Evolutionary conservation across 1,284 basidiomycete species (phyloP), one percentile per base, ranked within the genome.

Genomic region (Sporisorium sorghi): DNA sequence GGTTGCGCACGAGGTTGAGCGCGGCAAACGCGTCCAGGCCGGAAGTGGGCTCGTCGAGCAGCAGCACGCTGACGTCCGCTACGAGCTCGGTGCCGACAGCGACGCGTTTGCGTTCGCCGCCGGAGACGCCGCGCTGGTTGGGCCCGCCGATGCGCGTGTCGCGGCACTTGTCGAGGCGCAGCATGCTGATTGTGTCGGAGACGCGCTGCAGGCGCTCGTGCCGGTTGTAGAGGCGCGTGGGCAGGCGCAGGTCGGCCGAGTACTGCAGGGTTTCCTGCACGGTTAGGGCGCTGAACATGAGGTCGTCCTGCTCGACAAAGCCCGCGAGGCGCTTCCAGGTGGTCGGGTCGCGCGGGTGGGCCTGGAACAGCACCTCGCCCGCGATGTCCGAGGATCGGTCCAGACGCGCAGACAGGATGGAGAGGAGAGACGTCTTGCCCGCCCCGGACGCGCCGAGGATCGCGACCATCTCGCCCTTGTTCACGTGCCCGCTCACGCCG

Each of bases 221-320:
- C 33, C 78, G 49, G 2, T 52, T 44, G 4, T 17, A 7, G 1
- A 7, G 12, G 4, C 49, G 14, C 1, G 57, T 66, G 0, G 72
- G 61, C 5, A 74, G 54, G 0, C 77, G 73, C 19, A 86, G 78
- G n/a, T 74, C 66, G 15, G 84, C 81, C 0, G 85, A 80, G 53
- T 82, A 86, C 11, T 62, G 54, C 42, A 86, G 56, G 2, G 85
- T 86, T 60, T 86, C 85, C 2, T 80, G 61, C 1, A 85, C 85
- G 0, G 86, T 86, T 3, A 87, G 73, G 2, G 84, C 84, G 37
- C 86, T 86, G 21, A 85, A 73, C 2, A 86, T 68, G 6, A 83
- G 76, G 58, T 87, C 86, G 17, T 84, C 76, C 62, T 87, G 86
- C 64, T 86, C 86, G 40, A 86, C 86, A 44, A 84, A 86, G 11